A percentile compares a stretch with the other conserved stretches of the same genome.
Conservation (phyloP, 768 basidiomycete species). For the Termitomyces sp. region DNA sequence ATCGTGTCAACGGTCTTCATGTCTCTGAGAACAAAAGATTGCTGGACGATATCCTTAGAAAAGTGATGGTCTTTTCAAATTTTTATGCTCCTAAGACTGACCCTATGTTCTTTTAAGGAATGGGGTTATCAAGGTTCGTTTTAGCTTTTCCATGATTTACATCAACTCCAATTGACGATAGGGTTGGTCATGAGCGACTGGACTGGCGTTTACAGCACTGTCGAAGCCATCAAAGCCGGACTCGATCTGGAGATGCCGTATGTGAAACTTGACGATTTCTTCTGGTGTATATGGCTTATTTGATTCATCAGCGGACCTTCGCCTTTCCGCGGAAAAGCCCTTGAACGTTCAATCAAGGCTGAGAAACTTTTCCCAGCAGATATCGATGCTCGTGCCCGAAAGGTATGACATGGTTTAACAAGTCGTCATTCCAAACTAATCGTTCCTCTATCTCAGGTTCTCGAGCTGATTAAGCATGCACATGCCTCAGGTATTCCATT, state of each 20-base stretch:
- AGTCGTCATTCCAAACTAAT: background rate
- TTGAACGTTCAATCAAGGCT: constrained; percentile 33
- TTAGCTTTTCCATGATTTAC: background rate
- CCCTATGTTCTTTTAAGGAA: constrained; percentile 32
- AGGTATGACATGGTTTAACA: constrained; percentile 17
- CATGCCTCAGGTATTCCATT: constrained; percentile 53
- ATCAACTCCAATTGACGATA: constrained; percentile 4
- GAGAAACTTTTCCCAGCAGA: constrained; percentile 42
- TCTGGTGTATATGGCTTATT: constrained; percentile 19
- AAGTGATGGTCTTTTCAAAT: constrained; percentile 21
- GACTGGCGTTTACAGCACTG: constrained; percentile 48
- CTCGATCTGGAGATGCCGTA: constrained; percentile 65
- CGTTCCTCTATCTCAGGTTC: constrained; percentile 29
- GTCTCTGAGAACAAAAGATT: constrained; percentile 51
- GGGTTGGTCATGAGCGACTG: constrained; percentile 60
- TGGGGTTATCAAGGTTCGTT: constrained; percentile 54
- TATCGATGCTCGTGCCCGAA: constrained; percentile 36
- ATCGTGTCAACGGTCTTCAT: constrained; percentile 58
- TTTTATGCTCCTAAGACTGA: background rate
- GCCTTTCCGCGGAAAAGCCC: constrained; percentile 43
- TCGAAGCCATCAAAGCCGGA: constrained; percentile 55
- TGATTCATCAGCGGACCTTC: constrained; percentile 35
- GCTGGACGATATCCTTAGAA: constrained; percentile 50
- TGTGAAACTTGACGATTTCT: constrained; percentile 30
- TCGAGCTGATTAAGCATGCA: constrained; percentile 44